phyloP scores from a whole-genome alignment of 2,329 filamentous ascomycete genomes.

The Sporothrix humicola region DNA sequence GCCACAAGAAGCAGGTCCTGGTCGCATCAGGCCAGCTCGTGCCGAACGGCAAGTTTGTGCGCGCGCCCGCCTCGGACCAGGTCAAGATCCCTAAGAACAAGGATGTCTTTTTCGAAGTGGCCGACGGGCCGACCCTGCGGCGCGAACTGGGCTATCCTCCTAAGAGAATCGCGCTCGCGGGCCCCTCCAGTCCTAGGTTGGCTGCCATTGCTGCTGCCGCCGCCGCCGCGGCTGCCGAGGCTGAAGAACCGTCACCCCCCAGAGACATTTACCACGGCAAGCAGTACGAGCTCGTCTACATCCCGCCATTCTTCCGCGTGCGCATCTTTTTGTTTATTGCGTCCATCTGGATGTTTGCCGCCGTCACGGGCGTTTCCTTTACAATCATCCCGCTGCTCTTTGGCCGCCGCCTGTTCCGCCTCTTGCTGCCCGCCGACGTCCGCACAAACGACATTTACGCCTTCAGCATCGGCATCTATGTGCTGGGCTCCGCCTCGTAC shows the following conservation, averaged over 20 bases:
- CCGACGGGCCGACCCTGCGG: slow-evolving; percentile 65
- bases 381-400: slow-evolving; percentile 87
- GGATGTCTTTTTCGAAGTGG: slow-evolving; percentile 78
- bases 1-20: slow-evolving; percentile 52
- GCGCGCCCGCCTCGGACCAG: slow-evolving; percentile 92
- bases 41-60: slow-evolving; percentile 80
- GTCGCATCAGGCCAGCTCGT: slow-evolving; percentile 61
- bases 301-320: slow-evolving; percentile 82
- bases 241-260: background rate
- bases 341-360: slow-evolving; percentile 91
- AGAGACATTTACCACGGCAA: slow-evolving; percentile 59
- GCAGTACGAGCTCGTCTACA: slow-evolving; percentile 74
- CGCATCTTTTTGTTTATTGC: slow-evolving; percentile 86
- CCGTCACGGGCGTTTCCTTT: slow-evolving; percentile 79
- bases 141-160: slow-evolving; percentile 51
- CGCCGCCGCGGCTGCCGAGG: background rate
- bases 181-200: background rate
- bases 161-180: background rate
- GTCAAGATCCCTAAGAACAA: slow-evolving; percentile 88
- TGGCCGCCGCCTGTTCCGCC: slow-evolving; percentile 77
- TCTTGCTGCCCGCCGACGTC: slow-evolving; percentile 71
- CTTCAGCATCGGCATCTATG: slow-evolving; percentile 87
- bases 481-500: slow-evolving; percentile 73
- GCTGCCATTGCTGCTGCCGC: background rate
- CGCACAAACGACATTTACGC: slow-evolving; percentile 95